Percentiles rank a stretch among this genome's conserved stretches.
These are phyloP conservation scores for Lipomyces yarrowii DNA, from an alignment of 1,139 yeast genomes.

Conservation along the genomic window DNA sequence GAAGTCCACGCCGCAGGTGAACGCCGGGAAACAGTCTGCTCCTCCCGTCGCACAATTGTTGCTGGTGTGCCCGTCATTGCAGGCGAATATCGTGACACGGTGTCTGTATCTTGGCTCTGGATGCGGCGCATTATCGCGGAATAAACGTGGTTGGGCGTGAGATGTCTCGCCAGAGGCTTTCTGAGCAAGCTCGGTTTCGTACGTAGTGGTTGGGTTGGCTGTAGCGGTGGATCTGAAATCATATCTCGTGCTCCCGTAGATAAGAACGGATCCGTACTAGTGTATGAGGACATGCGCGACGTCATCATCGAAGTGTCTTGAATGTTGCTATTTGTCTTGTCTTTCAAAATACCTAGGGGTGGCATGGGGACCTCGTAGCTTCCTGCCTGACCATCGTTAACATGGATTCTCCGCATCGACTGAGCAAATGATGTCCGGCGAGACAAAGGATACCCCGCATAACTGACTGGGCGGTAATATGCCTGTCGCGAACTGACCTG, in stretches of 20 bases:
- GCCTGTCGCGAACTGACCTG: slow-evolving; percentile 8
- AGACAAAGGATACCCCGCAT: not conserved
- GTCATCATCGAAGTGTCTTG: not conserved
- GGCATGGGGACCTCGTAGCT: not conserved
- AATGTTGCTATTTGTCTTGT: slow-evolving; percentile 5
- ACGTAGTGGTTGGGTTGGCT: not conserved
- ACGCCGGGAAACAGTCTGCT: not conserved
- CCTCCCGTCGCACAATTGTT: not conserved
- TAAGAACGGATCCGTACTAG: slow-evolving; percentile 6
- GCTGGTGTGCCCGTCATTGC: not conserved
- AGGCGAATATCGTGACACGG: not conserved
- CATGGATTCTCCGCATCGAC: not conserved
- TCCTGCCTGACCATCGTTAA: not conserved
- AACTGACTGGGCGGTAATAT: slow-evolving; percentile 2
- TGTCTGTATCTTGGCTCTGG: not conserved
- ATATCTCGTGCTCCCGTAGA: not conserved
- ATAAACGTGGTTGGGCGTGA: slow-evolving; percentile 3
- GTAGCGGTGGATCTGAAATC: not conserved
- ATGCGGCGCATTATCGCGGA: slow-evolving; percentile 3
- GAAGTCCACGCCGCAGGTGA: not conserved
- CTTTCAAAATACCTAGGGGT: not conserved
- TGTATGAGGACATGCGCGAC: slow-evolving; percentile 6
- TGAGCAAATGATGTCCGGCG: slow-evolving; percentile 1
- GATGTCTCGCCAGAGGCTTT: slow-evolving; percentile 2
- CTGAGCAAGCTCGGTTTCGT: not conserved